Evolutionary conservation across 2,329 filamentous ascomycete species (phyloP).

Genomic region (Balansia obtecta): DNA sequence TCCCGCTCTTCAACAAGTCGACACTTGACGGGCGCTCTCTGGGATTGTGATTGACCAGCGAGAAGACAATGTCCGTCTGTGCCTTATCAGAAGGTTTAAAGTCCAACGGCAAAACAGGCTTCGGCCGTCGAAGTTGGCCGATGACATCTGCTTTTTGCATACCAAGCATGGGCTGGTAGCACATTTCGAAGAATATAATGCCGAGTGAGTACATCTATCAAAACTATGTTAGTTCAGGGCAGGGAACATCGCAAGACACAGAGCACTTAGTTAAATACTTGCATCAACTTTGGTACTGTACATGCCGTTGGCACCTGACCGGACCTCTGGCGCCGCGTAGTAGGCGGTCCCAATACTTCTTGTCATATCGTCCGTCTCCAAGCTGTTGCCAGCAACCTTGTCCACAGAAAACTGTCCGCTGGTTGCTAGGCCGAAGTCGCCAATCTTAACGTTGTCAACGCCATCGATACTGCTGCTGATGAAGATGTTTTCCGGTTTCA

Average conservation of each 20-base stretch:
- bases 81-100: slow-evolving; percentile 60
- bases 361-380: slow-evolving; percentile 53
- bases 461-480: slow-evolving; percentile 59
- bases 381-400: slow-evolving; percentile 27
- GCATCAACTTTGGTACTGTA: slow-evolving; percentile 92
- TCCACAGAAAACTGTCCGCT: slow-evolving; percentile 65
- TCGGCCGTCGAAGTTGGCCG: slow-evolving; percentile 52
- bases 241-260: neutral
- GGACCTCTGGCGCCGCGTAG: slow-evolving; percentile 87
- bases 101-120: slow-evolving; percentile 57
- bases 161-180: slow-evolving; percentile 53
- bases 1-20: slow-evolving; percentile 74
- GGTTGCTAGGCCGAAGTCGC: slow-evolving; percentile 90
- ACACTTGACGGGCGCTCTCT: slow-evolving; percentile 70
- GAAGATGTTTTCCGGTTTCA: slow-evolving; percentile 97
- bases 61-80: slow-evolving; percentile 67
- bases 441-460: slow-evolving; percentile 83
- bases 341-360: slow-evolving; percentile 65
- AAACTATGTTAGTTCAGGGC: neutral
- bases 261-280: slow-evolving; percentile 21
- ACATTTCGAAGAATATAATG: slow-evolving; percentile 99
- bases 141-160: slow-evolving; percentile 56
- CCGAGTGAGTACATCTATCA: slow-evolving; percentile 84
- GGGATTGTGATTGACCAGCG: slow-evolving; percentile 70
- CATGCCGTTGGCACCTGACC: slow-evolving; percentile 57